These are phyloP conservation scores for Fraxinus baroniana DNA, from an alignment of 305 asterid genomes.

Conservation along the genomic window DNA sequence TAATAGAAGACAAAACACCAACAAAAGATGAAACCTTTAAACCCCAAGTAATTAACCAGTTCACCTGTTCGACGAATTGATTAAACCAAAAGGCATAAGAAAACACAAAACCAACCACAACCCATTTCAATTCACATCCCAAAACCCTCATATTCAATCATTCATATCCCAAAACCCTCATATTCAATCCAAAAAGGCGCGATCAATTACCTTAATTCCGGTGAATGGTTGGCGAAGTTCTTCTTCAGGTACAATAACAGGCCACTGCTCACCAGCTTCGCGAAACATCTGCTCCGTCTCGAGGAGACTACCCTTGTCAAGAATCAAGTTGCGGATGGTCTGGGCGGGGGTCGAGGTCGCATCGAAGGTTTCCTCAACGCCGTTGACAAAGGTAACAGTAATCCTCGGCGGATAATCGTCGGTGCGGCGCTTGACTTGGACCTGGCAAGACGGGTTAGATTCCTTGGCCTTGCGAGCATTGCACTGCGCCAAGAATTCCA, in stretches of 20 bases:
- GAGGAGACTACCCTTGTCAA: slow-evolving; percentile 73
- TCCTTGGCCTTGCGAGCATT: slow-evolving; percentile 86
- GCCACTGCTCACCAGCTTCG: slow-evolving; percentile 94
- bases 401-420: slow-evolving; percentile 84
- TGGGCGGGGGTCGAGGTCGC: slow-evolving; percentile 86
- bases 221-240: slow-evolving; percentile 62
- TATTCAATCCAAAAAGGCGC: not conserved
- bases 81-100: slow-evolving; percentile 1
- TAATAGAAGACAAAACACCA: not conserved
- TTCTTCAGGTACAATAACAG: slow-evolving; percentile 69
- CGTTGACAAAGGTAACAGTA: slow-evolving; percentile 84
- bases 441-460: slow-evolving; percentile 85
- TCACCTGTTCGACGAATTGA: slow-evolving; percentile 42
- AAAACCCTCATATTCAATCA: not conserved
- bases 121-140: not conserved
- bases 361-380: slow-evolving; percentile 76
- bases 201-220: slow-evolving; percentile 65
- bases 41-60: not conserved
- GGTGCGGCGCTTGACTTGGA: slow-evolving; percentile 87
- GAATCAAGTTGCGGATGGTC: slow-evolving; percentile 71
- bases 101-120: not conserved
- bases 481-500: slow-evolving; percentile 94
- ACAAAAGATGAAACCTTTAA: not conserved
- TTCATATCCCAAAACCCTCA: not conserved
- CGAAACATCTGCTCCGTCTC: slow-evolving; percentile 93